phyloP scores from a whole-genome alignment of 371 early-diverging fungal genomes.

The Dinochytrium kinnereticum region DNA sequence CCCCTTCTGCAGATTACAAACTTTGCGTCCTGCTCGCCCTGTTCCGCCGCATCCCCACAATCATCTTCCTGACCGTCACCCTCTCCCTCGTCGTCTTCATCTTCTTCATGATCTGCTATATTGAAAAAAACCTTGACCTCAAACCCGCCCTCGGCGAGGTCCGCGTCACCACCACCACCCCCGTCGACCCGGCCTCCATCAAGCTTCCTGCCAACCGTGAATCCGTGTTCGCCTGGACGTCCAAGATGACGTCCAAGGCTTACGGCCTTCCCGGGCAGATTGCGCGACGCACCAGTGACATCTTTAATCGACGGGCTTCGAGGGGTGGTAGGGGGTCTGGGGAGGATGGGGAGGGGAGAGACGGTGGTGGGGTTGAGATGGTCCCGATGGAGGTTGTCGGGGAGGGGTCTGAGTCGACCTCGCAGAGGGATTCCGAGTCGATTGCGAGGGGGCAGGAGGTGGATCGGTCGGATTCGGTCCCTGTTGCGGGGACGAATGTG shows the following conservation, averaged over 20 bases:
- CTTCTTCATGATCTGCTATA: conserved; percentile 60
- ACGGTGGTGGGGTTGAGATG: too few species aligned
- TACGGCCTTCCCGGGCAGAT: conserved; percentile 34
- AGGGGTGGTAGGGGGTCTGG: neutral
- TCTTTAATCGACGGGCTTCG: neutral
- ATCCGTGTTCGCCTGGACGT: conserved; percentile 17
- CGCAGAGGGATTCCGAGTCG: too few species aligned
- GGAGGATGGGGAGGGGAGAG: neutral
- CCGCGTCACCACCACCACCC: neutral
- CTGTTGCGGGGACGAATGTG: too few species aligned
- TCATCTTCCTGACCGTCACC: conserved; percentile 72
- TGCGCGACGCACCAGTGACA: neutral
- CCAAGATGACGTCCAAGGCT: conserved; percentile 33
- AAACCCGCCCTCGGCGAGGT: conserved; percentile 36
- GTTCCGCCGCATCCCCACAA: conserved; percentile 68
- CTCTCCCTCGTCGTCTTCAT: conserved; percentile 57
- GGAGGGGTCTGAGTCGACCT: too few species aligned
- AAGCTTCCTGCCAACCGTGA: conserved; percentile 21
- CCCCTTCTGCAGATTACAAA: conserved; percentile 62
- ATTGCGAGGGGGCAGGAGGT: too few species aligned
- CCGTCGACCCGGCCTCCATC: neutral
- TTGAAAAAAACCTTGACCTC: conserved; percentile 71
- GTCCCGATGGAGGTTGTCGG: neutral
- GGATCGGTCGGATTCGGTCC: too few species aligned
- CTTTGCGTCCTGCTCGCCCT: conserved; percentile 77